phyloP scores from a whole-genome alignment of 140 eudicot genomes.

The Oenanthe javanica region DNA sequence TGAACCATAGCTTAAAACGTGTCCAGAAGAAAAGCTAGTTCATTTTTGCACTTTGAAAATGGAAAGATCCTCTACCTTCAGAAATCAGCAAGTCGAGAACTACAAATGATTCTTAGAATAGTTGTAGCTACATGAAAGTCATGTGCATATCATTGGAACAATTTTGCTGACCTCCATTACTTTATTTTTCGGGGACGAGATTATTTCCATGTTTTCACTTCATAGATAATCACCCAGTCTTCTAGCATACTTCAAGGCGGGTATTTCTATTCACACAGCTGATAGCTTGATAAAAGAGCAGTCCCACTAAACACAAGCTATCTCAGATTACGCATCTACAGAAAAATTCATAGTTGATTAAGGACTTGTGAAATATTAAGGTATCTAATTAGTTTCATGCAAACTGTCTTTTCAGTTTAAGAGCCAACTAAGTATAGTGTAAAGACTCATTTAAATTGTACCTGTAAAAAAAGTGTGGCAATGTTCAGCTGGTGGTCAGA shows the following conservation, averaged over 20 bases:
- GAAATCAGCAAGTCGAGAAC: background rate
- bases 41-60: background rate
- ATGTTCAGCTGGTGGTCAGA: background rate
- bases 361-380: background rate
- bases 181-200: no score
- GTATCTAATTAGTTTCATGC: background rate
- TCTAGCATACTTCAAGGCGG: background rate
- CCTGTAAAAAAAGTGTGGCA: background rate
- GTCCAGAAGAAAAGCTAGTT: background rate
- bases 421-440: background rate
- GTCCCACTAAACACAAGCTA: background rate
- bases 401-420: background rate
- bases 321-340: constrained; percentile 1
- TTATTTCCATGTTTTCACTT: background rate
- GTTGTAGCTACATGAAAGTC: background rate
- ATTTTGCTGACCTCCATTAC: background rate
- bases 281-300: background rate
- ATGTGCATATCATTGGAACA: background rate
- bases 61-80: background rate
- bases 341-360: background rate
- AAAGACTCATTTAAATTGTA: background rate
- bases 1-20: background rate
- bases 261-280: background rate
- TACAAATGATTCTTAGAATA: background rate
- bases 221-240: background rate